Evolutionary conservation across 2,329 filamentous ascomycete genomes (phyloP).

Genomic region (Paracoccidioides lutzii): DNA sequence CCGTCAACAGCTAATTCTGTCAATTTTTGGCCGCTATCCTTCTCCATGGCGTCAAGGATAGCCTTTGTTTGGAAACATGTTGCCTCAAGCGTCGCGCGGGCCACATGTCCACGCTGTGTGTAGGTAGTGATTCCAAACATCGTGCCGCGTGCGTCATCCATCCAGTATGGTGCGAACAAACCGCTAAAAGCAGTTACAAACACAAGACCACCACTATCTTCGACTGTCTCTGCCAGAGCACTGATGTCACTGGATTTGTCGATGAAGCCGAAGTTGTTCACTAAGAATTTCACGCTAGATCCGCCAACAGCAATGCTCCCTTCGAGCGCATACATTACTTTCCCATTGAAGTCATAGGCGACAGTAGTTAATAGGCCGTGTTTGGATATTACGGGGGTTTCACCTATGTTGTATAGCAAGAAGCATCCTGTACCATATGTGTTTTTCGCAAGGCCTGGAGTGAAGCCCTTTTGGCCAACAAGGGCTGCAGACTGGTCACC

Average conservation of each 20-base stretch:
- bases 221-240: constrained; percentile 49
- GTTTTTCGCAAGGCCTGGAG: constrained; percentile 73
- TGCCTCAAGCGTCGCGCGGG: constrained; percentile 77
- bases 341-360: constrained; percentile 67
- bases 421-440: constrained; percentile 88
- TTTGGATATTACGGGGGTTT: constrained; percentile 70
- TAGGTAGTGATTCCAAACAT: constrained; percentile 75
- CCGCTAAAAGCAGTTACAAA: constrained; percentile 87
- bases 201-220: constrained; percentile 70
- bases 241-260: constrained; percentile 50
- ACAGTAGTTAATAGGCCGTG: constrained; percentile 74
- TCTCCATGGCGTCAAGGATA: constrained; percentile 82
- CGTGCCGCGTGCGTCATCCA: constrained; percentile 81
- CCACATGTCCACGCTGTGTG: constrained; percentile 75
- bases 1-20: constrained; percentile 72
- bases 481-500: constrained; percentile 79
- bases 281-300: constrained; percentile 63
- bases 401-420: constrained; percentile 75
- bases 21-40: constrained; percentile 66
- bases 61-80: constrained; percentile 89
- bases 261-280: constrained; percentile 53
- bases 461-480: constrained; percentile 79
- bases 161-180: constrained; percentile 88
- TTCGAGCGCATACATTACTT: constrained; percentile 64
- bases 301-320: constrained; percentile 78